Evolutionary conservation across 2,329 filamentous ascomycete genomes (phyloP), one percentile per base, ranked within the genome.

Genomic region (Trichoderma koningiopsis): DNA sequence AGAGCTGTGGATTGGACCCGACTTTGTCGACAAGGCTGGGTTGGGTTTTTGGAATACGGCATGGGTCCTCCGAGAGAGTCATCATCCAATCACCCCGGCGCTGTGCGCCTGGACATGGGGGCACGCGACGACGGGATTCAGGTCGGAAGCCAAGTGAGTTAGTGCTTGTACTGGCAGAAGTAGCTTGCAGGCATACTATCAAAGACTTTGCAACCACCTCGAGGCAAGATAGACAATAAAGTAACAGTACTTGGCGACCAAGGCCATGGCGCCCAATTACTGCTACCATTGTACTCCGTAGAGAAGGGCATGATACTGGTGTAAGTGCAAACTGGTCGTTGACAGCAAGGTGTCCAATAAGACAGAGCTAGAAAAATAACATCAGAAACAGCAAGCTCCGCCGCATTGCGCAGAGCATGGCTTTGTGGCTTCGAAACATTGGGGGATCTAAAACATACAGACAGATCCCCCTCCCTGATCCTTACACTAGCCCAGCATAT

Each of bases 1-100:
- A 59, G 31, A 64, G 40, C 56, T 52, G 31, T 37, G 64, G 67
- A 53, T 57, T 57, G 14, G 47, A 31, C 49, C 49, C 35, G 49
- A 35, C 61, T 43, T 49, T 33, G 60, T 63, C 53, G 62, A 47
- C 62, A 66, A 66, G 62, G 62, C 62, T 66, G 53, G 52, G 62
- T 57, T 49, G 29, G 59, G 19, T 58, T 59, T 31, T 29, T 49
- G 55, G 55, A 40, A 67, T 49, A 31, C 47, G 27, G 33, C 37
- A 49, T 29, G 68, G 60, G 43, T 63, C 29, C 43, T 24, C 55
- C 40, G 53, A 69, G 24, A 40, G 33, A 64, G 68, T 29, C 63
- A 49, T 40, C 63, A 47, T 49, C 53, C 63, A 56, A 58, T 47
- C 53, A 66, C 47, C 10, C 27, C 16, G 24, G 13, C 49, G 37